These are phyloP conservation scores for Phytophthora multivora DNA, from an alignment of 352 stramenopile genomes.

Conservation along the genomic window DNA sequence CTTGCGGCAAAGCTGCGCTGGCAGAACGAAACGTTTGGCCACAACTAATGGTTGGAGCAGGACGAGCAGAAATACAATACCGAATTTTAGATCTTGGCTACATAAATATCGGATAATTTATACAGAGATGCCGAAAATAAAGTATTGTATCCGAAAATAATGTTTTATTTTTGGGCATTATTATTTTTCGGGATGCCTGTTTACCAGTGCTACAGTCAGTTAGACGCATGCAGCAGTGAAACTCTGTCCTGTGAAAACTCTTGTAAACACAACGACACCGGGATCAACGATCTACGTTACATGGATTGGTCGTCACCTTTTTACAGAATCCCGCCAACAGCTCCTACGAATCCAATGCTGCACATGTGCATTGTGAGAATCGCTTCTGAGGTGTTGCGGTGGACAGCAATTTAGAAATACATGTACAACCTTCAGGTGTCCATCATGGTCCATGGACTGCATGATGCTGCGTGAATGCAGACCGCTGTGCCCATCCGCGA, in stretches of 20 bases:
- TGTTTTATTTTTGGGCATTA: slow-evolving; percentile 2
- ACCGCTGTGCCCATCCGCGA: not conserved
- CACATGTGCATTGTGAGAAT: too few relatives aligned
- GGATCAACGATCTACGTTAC: too few relatives aligned
- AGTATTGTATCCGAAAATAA: slow-evolving; percentile 11
- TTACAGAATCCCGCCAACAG: too few relatives aligned
- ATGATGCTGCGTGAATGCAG: not conserved
- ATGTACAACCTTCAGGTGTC: too few relatives aligned
- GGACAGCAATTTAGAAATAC: not conserved
- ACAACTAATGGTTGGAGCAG: not conserved
- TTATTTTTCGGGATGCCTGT: slow-evolving; percentile 7
- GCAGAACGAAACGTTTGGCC: not conserved
- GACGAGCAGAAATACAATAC: slow-evolving; percentile 5
- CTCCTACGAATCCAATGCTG: too few relatives aligned
- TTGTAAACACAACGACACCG: too few relatives aligned
- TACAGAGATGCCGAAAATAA: slow-evolving; percentile 2
- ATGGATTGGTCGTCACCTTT: too few relatives aligned
- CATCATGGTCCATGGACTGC: too few relatives aligned
- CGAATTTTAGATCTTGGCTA: not conserved
- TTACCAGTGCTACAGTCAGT: too few relatives aligned
- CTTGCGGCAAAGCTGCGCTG: not conserved
- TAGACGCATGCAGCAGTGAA: too few relatives aligned
- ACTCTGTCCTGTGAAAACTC: too few relatives aligned
- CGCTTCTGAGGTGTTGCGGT: not conserved
- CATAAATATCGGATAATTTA: slow-evolving; percentile 6